Base-by-base conservation (phyloP, 2,329 filamentous ascomycete species). In the Aspergillus floridensis region DNA sequence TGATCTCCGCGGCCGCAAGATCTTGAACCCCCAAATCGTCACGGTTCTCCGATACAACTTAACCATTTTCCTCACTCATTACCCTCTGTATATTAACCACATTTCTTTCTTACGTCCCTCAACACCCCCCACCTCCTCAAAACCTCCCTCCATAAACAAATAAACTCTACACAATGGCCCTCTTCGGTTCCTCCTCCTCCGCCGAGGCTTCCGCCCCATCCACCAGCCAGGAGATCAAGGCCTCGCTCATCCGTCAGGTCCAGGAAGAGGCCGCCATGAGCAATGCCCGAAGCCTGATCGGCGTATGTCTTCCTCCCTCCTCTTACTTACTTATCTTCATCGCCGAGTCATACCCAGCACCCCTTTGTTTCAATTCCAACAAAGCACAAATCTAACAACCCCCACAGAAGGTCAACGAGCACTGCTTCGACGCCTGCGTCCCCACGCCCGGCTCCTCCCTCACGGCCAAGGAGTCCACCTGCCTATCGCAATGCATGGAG, bases 341-440 rank as follows among this genome's bases (percentile, higher is more conserved):
- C 22, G 4, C 22, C 22, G 22, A 22, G 22, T 22, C 22, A 22
- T 22, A 22, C 22, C 22, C 22, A 5, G 22, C 22, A 22, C 22
- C 22, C 22, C 22, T 22, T 22, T 4, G 22, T 22, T 32, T 8
- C 7, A 1, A 41, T 14, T 22, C 35, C 35, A n/a, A 14, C 11
- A 56, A 49, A 21, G 21, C 41, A 24, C 22, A 49, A 19, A 31
- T 14, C 41, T 48, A 46, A 53, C 14, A 2, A 6, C 2, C 3
- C 60, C 4, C 24, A 49, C 61, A 92, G 88, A 92, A 90, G 85
- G 84, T 93, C 76, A 91, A 92, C 77, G 84, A 90, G 69, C 87
- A 88, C 77, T 93, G 90, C 81, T 93, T 92, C 79, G 85, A 90
- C 50, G 87, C 86, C 74, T 93, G 90, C 76, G 79, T 93, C 16